Base-by-base conservation (phyloP, 108 stramenopile genomes). In the Nitzschia putrida region DNA sequence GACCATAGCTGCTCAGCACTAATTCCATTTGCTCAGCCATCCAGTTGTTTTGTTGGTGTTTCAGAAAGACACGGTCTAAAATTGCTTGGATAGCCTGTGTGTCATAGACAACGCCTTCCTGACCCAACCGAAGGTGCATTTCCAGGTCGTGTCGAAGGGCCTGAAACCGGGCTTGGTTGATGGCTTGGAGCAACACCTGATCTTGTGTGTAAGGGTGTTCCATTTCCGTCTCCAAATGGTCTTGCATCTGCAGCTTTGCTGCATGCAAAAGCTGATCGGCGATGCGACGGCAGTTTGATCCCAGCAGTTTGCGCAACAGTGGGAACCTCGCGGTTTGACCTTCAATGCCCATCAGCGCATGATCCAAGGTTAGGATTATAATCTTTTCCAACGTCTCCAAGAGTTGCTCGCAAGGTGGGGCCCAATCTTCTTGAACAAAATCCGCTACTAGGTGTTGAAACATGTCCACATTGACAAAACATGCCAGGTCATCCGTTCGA, bases 1-100 rank as follows among this genome's bases (percentile, higher is more conserved):
- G 76, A 0, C 88, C 88, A 59, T 89, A 89, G 13, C 67, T 45
- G 52, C 81, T 78, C 42, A 89, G 42, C 16, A 85, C 80, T 29
- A 83, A 53, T 43, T 89, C 81, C 88, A 89, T 89, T 39, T 89
- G 85, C 55, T 86, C 85, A 0, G 85, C 85, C 79, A 85, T 80
- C 64, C 85, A 83, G 4, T 84, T 71, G 23, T 80, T 69, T 10
- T 79, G 58, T 60, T 81, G 74, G 58, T 81, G 77, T 11, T 80
- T 78, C 20, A 74, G 44, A 72, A 89, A 89, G 8, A 88, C 80
- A 0, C 71, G 69, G 40, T 85, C 84, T 54, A 88, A 61, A 34
- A 76, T 83, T 7, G 77, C 34, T 52, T 47, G 39, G 43, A 89
- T 76, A 13, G 71, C 76, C 25, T 64, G 53, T 37, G 82, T 79